These are phyloP conservation scores for Solanum chiquidenum DNA, from an alignment of 257 asterid genomes.

Conservation along the genomic window DNA sequence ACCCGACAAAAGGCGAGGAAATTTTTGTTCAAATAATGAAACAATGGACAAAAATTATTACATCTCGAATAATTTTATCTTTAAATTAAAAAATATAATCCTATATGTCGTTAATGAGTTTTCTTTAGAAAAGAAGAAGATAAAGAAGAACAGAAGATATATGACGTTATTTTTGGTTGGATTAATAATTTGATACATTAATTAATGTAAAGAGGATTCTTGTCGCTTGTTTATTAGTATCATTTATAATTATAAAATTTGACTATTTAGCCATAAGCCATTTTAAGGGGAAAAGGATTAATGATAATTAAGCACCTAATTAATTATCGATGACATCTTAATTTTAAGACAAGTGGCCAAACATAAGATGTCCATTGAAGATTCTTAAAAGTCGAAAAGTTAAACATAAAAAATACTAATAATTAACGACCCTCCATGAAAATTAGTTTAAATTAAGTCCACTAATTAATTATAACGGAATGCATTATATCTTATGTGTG, in stretches of 20 bases:
- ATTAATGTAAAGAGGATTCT: not conserved
- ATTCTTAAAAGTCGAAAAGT: not conserved
- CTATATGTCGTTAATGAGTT: not conserved
- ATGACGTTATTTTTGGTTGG: not conserved
- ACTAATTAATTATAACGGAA: not conserved
- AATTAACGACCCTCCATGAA: slow-evolving; percentile 1
- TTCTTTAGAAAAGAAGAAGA: not conserved
- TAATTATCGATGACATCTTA: not conserved
- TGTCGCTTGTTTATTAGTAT: not conserved
- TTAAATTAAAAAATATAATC: no score
- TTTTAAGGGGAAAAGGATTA: not conserved
- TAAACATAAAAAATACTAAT: not conserved
- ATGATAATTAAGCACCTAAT: not conserved
- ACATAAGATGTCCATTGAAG: not conserved
- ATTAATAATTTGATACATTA: not conserved
- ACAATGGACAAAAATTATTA: not conserved
- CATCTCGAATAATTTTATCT: not conserved
- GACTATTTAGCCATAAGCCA: not conserved
- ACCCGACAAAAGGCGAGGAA: fast-evolving
- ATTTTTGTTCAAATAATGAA: not conserved
- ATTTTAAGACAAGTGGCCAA: not conserved
- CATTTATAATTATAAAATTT: not conserved
- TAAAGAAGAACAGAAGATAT: not conserved
- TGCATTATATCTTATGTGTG: no score
- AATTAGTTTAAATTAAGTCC: not conserved